Percentiles rank a stretch among this genome's conserved stretches.
Conservation (phyloP, 129 eudicot genomes). For the Deinandra increscens region DNA sequence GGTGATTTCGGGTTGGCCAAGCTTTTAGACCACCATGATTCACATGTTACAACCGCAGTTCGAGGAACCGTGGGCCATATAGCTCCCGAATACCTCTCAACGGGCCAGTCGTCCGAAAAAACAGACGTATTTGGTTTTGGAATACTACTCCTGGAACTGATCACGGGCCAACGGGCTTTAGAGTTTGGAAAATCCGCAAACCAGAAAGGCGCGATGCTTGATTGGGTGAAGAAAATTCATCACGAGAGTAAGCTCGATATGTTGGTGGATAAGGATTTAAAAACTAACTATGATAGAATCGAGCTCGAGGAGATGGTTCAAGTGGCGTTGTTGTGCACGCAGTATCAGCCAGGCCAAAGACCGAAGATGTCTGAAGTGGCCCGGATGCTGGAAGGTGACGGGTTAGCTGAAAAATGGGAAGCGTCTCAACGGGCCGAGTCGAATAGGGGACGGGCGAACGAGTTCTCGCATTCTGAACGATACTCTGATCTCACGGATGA, state of each 20-base stretch:
- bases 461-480: conserved; percentile 77
- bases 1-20: conserved; percentile 98
- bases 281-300: conserved; percentile 51
- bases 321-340: conserved; percentile 79
- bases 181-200: conserved; percentile 12
- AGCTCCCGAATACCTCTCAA: conserved; percentile 94
- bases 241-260: conserved; percentile 76
- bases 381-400: conserved; percentile 98
- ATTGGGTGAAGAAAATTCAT: conserved; percentile 15
- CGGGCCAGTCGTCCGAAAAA: conserved; percentile 95
- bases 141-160: conserved; percentile 9
- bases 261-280: conserved; percentile 81
- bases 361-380: conserved; percentile 99
- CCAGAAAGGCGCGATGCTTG: conserved; percentile 5
- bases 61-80: conserved; percentile 97
- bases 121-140: conserved; percentile 98
- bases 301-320: conserved; percentile 93
- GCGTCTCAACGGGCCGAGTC: conserved; percentile 77
- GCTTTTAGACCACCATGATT: conserved; percentile 86
- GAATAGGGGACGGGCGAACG: conserved; percentile 64
- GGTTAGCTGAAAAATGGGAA: conserved; percentile 95
- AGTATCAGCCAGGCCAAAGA: conserved; percentile 59
- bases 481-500: conserved; percentile 95
- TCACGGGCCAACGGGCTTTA: conserved; percentile 11
- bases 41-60: conserved; percentile 95